Evolutionary conservation across 2,329 filamentous ascomycete genomes (phyloP).

Genomic region (Trichophyton benhamiae): DNA sequence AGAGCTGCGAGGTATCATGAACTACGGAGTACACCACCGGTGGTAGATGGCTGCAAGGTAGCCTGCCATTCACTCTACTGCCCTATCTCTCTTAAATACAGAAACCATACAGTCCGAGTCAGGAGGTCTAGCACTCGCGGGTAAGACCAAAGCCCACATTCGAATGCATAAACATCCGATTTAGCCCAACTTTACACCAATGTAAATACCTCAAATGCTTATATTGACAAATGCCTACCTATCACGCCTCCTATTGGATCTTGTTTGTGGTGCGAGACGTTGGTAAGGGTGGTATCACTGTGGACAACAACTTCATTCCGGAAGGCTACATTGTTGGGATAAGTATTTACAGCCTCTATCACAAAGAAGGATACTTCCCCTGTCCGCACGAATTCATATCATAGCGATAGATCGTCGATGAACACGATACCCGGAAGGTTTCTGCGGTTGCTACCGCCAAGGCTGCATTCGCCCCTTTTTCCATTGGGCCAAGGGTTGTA

Average conservation of each 20-base stretch:
- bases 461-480: not conserved
- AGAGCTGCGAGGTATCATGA: too few species aligned
- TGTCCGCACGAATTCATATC: not conserved
- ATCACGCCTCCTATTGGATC: not conserved
- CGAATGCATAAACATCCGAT: not conserved
- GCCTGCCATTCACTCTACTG: too few species aligned
- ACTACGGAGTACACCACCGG: too few species aligned
- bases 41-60: too few species aligned
- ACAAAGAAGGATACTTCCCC: not conserved
- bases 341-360: not conserved
- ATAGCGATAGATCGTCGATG: not conserved
- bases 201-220: not conserved
- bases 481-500: not conserved
- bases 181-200: not conserved
- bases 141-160: not conserved
- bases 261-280: not conserved
- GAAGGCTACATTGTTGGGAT: not conserved
- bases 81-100: too few species aligned
- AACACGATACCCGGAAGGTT: not conserved
- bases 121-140: not conserved
- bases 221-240: not conserved
- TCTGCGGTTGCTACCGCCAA: not conserved
- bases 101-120: not conserved
- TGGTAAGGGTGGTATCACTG: not conserved
- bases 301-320: not conserved